Conservation (phyloP, 768 basidiomycete genomes). For the Clavulina sp. region DNA sequence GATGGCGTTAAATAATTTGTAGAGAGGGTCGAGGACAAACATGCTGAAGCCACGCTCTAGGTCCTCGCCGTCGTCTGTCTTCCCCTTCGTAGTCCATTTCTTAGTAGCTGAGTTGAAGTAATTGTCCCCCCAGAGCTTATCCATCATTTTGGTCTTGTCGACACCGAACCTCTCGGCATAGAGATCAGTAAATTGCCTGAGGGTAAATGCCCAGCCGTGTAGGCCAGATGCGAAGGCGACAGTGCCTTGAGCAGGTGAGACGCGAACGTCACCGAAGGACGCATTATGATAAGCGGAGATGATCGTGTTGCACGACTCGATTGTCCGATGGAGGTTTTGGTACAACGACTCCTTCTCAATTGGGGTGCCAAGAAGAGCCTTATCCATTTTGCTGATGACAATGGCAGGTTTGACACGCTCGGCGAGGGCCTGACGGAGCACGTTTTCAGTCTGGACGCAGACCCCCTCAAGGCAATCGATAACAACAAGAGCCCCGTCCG, state of each 20-base stretch:
- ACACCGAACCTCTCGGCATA: conserved; percentile 99
- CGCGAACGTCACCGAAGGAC: conserved; percentile 93
- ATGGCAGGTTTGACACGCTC: conserved; percentile 99
- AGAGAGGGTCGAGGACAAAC: conserved; percentile 99
- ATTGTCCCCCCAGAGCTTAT: conserved; percentile 97
- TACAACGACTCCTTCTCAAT: conserved; percentile 91
- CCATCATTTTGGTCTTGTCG: conserved; percentile 96
- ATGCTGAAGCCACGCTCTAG: conserved; percentile 96
- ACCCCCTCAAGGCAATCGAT: conserved; percentile 99
- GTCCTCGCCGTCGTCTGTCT: conserved; percentile 64
- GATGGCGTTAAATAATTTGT: conserved; percentile 91
- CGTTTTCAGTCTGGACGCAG: conserved; percentile 99
- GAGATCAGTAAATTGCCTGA: conserved; percentile 85
- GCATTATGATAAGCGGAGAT: conserved; percentile 91
- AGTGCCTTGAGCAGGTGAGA: conserved; percentile 95
- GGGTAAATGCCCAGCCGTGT: conserved; percentile 98
- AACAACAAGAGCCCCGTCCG: conserved; percentile 98
- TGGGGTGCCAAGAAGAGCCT: conserved; percentile 95
- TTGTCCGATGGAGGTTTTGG: conserved; percentile 94
- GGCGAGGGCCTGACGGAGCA: conserved; percentile 86
- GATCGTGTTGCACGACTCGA: conserved; percentile 97
- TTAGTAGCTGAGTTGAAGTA: conserved; percentile 93
- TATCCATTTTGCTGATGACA: conserved; percentile 99
- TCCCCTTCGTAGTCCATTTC: conserved; percentile 84
- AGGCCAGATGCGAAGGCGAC: conserved; percentile 98